Evolutionary conservation across 176 grass and related monocot species (phyloP).

Genomic region (Cymbopogon citratus): DNA sequence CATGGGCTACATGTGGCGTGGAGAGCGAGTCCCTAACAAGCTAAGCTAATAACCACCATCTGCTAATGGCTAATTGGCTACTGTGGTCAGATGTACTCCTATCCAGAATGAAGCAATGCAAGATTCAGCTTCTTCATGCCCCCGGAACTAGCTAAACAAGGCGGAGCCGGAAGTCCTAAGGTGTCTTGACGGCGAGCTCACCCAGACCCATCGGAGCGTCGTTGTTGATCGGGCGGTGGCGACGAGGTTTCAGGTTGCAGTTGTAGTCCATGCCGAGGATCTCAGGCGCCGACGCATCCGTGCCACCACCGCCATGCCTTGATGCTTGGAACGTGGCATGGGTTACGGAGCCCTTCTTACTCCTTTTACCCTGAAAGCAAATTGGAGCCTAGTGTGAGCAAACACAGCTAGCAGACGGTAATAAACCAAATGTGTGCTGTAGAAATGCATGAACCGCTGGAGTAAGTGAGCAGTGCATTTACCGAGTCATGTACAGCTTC

Average conservation of each 20-base stretch:
- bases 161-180: conserved; percentile 7
- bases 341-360: neutral
- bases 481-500: conserved; percentile 30
- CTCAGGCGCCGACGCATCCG: conserved; percentile 7
- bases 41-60: neutral
- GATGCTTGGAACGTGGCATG: neutral
- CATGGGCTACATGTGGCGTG: conserved; percentile 15
- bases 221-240: conserved; percentile 60
- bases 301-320: neutral
- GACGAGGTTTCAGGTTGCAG: neutral
- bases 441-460: neutral
- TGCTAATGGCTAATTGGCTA: conserved; percentile 17
- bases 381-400: neutral
- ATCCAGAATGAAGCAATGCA: neutral
- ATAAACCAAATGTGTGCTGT: neutral
- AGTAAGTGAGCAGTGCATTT: neutral
- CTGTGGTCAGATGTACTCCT: conserved; percentile 14
- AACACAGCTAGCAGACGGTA: neutral
- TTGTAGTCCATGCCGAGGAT: conserved; percentile 49
- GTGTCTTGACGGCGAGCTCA: conserved; percentile 21
- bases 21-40: neutral
- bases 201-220: conserved; percentile 26
- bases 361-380: conserved; percentile 16
- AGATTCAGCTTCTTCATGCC: conserved; percentile 14
- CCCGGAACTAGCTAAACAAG: neutral